Evolutionary conservation across 306 rosid genomes (phyloP), one percentile per base, ranked within the genome.

Genomic region (Cucumis melo): DNA sequence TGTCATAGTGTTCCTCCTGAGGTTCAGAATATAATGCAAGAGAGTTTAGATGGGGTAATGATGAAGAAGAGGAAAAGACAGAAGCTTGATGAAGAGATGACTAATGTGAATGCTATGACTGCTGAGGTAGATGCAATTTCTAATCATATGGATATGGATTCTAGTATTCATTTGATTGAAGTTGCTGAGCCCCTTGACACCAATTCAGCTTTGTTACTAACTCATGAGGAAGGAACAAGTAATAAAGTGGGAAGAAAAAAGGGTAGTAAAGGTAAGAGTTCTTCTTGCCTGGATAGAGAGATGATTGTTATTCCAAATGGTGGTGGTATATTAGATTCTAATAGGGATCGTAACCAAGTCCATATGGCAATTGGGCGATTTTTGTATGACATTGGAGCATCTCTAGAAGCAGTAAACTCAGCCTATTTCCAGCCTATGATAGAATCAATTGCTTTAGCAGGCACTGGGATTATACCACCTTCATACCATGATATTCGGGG

Each of bases 331-430:
- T 14, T 80, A 42, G 77, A 63, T 80, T 86, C 81, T 80, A 80
- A 66, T 76, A 82, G 83, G 42, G 77, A 78, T 66, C 86, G 85
- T 73, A 82, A 67, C 67, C 85, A 63, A 74, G 80, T 91, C 78
- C 84, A 83, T 68, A 81, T 89, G 96, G 98, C 97, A 7, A 85
- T 93, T 78, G 98, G 93, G 48, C 71, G 92, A 84, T 93, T 93
- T 85, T 84, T 93, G 79, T 93, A 82, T 80, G 98, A 89, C 78
- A 84, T 93, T 77, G 98, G 98, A 74, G 97, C 96, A 8, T 87
- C 90, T 86, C 78, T 79, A 29, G 93, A 91, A 79, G 97, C 93
- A 10, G 97, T 87, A 79, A 88, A 91, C 83, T 93, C 93, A 0
- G 81, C 87, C 73, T 89, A 85, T 85, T 91, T 93, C 78, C 89